Conservation (phyloP, 371 early-diverging fungal species). For the Rhizopus stolonifer region DNA sequence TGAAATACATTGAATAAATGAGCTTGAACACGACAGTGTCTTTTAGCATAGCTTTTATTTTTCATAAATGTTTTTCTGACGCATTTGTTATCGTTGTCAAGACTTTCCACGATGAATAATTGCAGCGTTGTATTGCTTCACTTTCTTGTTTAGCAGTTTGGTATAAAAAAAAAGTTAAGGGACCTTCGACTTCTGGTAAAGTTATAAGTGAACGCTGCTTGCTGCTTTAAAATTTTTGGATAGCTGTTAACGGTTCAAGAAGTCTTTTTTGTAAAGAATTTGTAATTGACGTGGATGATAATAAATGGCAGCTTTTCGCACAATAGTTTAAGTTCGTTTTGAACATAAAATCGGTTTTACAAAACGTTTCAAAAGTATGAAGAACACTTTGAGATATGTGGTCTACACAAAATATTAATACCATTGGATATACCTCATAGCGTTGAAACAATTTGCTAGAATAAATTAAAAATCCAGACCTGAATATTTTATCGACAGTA, state of each 20-base stretch:
- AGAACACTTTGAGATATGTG: background rate
- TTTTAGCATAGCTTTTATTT: constrained; percentile 5
- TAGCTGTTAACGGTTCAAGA: constrained; percentile 4
- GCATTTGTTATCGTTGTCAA: constrained; percentile 2
- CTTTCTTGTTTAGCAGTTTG: constrained; percentile 4
- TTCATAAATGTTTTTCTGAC: constrained; percentile 3
- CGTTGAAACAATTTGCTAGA: background rate
- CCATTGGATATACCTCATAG: constrained; percentile 1
- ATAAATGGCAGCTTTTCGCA: constrained; percentile 5
- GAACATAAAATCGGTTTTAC: background rate
- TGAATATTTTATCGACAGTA: constrained; percentile 2
- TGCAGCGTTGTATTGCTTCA: background rate
- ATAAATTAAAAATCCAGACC: constrained; percentile 2
- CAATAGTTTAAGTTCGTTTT: background rate
- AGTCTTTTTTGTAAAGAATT: background rate
- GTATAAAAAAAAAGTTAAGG: constrained; percentile 3
- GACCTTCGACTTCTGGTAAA: constrained; percentile 2
- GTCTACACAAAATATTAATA: constrained; percentile 7
- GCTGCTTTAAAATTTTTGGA: constrained; percentile 5
- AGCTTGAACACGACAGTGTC: no score
- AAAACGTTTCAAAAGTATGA: background rate
- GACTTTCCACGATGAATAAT: constrained; percentile 2
- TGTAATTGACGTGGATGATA: constrained; percentile 2
- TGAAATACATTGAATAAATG: no score
- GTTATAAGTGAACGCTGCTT: constrained; percentile 1